Evolutionary conservation across 805 yeast genomes (phyloP).

Genomic region (Barnettozyma wickerhamii): DNA sequence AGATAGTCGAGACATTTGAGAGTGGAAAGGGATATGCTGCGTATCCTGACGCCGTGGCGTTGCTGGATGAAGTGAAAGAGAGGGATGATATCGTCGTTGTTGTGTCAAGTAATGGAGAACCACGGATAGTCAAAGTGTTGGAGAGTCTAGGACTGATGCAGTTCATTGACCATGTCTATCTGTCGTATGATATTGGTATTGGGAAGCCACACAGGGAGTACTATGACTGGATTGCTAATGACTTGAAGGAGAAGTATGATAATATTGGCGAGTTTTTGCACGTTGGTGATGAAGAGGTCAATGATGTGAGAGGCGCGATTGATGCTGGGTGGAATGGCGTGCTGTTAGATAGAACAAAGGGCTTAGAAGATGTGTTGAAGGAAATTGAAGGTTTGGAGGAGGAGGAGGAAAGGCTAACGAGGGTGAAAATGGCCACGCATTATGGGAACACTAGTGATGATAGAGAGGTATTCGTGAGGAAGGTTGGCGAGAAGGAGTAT

Average conservation of each 20-base stretch:
- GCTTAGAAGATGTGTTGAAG: constrained; percentile 23
- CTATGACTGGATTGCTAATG: constrained; percentile 37
- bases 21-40: constrained; percentile 50
- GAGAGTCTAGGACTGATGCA: constrained; percentile 40
- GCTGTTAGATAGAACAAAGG: constrained; percentile 42
- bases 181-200: constrained; percentile 54
- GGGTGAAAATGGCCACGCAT: constrained; percentile 12
- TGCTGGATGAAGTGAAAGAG: constrained; percentile 31
- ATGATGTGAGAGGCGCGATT: constrained; percentile 51
- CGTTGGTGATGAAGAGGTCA: constrained; percentile 56
- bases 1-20: constrained; percentile 45
- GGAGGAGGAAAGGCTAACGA: constrained; percentile 11
- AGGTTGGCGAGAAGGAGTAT: background rate
- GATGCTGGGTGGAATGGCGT: constrained; percentile 62
- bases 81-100: constrained; percentile 34
- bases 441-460: background rate
- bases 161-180: constrained; percentile 40
- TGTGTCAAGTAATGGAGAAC: constrained; percentile 61
- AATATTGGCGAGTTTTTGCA: constrained; percentile 46
- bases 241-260: constrained; percentile 21
- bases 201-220: constrained; percentile 49
- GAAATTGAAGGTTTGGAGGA: constrained; percentile 7
- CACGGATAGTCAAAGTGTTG: constrained; percentile 42
- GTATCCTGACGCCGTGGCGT: constrained; percentile 49
- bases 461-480: background rate